Conservation (phyloP, 352 stramenopile species). For the Phytophthora cajani region DNA sequence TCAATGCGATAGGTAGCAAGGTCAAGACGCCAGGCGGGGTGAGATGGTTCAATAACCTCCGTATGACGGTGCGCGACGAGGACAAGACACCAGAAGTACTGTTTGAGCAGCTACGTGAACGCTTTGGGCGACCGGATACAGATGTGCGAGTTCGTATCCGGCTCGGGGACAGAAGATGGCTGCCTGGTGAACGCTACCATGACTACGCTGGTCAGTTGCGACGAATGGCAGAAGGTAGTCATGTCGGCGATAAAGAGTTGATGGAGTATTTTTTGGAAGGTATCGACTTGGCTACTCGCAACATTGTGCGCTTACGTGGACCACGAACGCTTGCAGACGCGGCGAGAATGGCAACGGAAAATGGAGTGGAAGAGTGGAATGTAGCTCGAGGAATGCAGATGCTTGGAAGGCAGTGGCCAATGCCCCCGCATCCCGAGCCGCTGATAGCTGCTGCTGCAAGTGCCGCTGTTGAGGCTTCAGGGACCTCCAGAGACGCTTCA, state of each 20-base stretch:
- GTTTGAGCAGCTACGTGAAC: background rate
- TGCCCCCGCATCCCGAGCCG: background rate
- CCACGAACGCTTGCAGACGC: background rate
- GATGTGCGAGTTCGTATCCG: background rate
- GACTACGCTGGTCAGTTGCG: background rate
- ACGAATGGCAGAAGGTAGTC: background rate
- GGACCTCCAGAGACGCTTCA: background rate
- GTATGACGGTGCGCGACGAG: background rate
- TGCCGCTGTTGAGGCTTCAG: background rate
- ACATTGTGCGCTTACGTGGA: background rate
- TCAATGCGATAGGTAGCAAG: background rate
- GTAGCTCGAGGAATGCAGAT: background rate
- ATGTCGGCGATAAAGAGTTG: background rate
- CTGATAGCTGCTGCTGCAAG: background rate
- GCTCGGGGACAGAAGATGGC: background rate
- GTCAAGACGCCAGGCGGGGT: background rate
- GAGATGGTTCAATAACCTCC: background rate
- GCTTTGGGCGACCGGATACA: background rate
- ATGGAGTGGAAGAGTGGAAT: background rate
- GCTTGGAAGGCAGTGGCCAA: background rate
- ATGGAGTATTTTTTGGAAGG: background rate
- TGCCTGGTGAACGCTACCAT: background rate
- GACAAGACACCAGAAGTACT: background rate
- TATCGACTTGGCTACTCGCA: background rate
- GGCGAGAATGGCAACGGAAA: background rate